Conservation (phyloP, 306 rosid species). For the Quercus robur region DNA sequence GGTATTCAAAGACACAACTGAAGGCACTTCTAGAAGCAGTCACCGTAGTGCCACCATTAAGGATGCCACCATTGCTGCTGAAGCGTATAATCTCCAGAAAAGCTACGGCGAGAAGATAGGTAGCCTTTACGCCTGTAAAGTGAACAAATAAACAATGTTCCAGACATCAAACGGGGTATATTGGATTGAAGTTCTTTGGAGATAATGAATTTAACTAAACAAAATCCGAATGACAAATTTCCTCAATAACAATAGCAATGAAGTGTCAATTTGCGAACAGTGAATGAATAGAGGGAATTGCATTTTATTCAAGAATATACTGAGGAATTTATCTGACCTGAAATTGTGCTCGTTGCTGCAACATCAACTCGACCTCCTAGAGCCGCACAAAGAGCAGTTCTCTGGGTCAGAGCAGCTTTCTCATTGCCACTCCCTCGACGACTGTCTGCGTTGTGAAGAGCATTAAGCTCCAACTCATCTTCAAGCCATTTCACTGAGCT, state of each 20-base stretch:
- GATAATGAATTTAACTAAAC: background rate
- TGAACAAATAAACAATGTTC: slow-evolving; percentile 8
- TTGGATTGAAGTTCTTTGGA: background rate
- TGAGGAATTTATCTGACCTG: slow-evolving; percentile 48
- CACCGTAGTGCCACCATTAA: slow-evolving; percentile 67
- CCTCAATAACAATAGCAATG: background rate
- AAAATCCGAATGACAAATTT: background rate
- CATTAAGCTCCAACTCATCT: slow-evolving; percentile 96
- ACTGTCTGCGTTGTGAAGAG: slow-evolving; percentile 95
- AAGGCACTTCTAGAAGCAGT: slow-evolving; percentile 84
- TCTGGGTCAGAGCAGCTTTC: slow-evolving; percentile 88
- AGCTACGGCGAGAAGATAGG: slow-evolving; percentile 98
- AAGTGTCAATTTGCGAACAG: background rate
- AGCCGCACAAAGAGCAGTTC: slow-evolving; percentile 96
- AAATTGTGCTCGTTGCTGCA: slow-evolving; percentile 82
- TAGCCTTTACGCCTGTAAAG: slow-evolving; percentile 91
- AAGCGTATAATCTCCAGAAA: slow-evolving; percentile 94
- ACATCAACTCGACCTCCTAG: slow-evolving; percentile 92
- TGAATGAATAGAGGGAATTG: slow-evolving; percentile 8
- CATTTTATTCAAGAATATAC: background rate
- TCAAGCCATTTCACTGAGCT: slow-evolving; percentile 99
- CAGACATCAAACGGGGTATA: slow-evolving; percentile 1
- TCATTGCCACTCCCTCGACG: slow-evolving; percentile 87
- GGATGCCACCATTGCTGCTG: slow-evolving; percentile 93
- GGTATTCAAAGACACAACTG: slow-evolving; percentile 93